Conservation (phyloP, 2,329 filamentous ascomycete genomes). For the Phialophora expanda region DNA sequence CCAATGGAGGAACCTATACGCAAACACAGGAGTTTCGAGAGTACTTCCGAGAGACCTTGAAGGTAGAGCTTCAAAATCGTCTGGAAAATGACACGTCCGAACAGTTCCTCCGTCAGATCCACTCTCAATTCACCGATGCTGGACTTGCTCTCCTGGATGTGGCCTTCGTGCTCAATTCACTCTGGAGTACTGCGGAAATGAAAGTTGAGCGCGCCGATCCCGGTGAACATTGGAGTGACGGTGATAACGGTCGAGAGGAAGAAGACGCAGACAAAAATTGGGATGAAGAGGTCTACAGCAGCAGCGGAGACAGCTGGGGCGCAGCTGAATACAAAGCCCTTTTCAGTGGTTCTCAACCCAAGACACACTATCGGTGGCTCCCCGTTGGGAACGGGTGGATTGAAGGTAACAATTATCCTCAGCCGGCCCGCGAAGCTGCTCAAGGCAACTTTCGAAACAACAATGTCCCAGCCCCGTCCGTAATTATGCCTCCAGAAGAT, state of each 20-base stretch:
- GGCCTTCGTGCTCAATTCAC: background rate
- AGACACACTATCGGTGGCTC: background rate
- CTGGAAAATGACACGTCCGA: background rate
- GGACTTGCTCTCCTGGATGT: constrained; percentile 6
- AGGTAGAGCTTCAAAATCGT: background rate
- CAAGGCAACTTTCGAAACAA: background rate
- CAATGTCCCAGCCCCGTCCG: background rate
- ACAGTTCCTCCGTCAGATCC: background rate
- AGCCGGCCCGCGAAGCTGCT: background rate
- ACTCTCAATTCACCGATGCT: background rate
- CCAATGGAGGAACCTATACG: no score
- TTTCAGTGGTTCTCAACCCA: background rate
- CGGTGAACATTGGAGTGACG: background rate
- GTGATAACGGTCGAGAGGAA: background rate
- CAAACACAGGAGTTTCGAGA: background rate
- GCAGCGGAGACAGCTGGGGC: background rate
- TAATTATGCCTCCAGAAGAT: background rate
- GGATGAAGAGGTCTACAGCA: background rate
- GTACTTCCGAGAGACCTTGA: constrained; percentile 3
- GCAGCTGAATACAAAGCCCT: background rate
- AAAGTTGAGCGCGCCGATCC: background rate
- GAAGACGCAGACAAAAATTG: background rate
- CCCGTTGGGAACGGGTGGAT: background rate
- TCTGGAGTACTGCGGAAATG: background rate
- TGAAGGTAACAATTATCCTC: background rate